Base-by-base conservation (phyloP, 495 filamentous ascomycete genomes). In the Niebla homalea region DNA sequence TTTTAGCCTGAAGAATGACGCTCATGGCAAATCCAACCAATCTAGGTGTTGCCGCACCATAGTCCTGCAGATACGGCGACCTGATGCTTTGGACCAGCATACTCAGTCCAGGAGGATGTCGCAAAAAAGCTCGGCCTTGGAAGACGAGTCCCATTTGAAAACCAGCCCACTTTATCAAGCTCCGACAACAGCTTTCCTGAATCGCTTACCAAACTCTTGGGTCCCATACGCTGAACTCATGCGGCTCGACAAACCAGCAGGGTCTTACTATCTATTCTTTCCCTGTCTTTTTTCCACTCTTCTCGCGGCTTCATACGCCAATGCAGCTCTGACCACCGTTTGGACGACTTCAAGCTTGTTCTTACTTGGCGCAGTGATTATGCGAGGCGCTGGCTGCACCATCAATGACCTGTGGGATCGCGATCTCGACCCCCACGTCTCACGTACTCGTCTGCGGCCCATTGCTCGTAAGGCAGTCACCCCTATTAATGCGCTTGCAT, bases 391-490 rank as follows among this genome's bases (percentile, higher is more conserved):
- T n/a, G 92, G 92, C 15, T 98, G 92, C 67, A 83, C 92, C 29
- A 92, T 98, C 69, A 97, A 98, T 66, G 92, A 98, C 62, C 76
- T 97, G 40, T 95, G 87, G 89, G 92, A 97, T 67, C 80, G 87
- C 55, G 84, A 94, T 59, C 77, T 98, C 16, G 92, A 98, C 65
- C 85, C 84, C 19, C 78, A 89, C 60, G 92, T 98, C n/a, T 68
- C 78, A 29, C 81, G 92, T 21, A 98, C 92, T 1, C 80, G 80
- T 22, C 75, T 89, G 41, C 84, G 92, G 3, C 92, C 92, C 4
- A 89, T 98, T 59, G 92, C 93, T 6, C 75, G 92, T 40, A 75
- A 83, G 14, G 93, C 92, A 26, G 70, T 96, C 21, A 83, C 79
- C 8, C 85, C 87, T 0, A 69, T 74, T 52, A 69, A 80, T 7